A percentile compares a stretch with the other conserved stretches of the same genome.
phyloP scores from a whole-genome alignment of 192 early-diverging fungal species.

The Kickxella alabastrina region DNA sequence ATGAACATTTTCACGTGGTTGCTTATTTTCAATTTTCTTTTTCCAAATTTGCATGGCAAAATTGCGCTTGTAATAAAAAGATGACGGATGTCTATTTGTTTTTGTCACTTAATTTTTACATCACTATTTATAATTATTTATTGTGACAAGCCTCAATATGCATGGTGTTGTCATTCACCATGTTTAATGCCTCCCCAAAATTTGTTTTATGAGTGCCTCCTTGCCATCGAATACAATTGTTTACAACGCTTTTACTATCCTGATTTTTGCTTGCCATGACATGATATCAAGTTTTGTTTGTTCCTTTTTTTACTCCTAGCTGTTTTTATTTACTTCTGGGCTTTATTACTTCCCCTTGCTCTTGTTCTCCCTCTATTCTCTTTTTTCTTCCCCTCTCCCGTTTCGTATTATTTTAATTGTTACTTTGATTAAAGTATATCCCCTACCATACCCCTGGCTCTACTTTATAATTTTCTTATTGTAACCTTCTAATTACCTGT shows the following conservation, averaged over 20 bases:
- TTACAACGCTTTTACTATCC: too few relatives aligned
- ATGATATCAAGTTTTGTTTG: too few relatives aligned
- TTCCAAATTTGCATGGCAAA: neutral
- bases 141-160: neutral
- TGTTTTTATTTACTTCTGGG: neutral
- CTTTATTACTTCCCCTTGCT: neutral
- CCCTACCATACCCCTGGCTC: too few relatives aligned
- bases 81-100: neutral
- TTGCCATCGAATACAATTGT: too few relatives aligned
- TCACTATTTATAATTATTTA: neutral
- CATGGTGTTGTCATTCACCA: constrained; percentile 7
- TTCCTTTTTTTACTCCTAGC: too few relatives aligned
- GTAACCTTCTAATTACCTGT: too few relatives aligned
- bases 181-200: too few relatives aligned
- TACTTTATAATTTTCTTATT: neutral
- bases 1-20: too few relatives aligned
- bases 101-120: too few relatives aligned
- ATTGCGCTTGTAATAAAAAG: too few relatives aligned
- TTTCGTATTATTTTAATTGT: neutral
- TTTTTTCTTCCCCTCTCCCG: neutral
- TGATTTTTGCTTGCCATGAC: too few relatives aligned
- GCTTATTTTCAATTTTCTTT: neutral
- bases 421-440: neutral
- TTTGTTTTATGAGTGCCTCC: neutral
- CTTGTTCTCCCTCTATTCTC: neutral